These are phyloP conservation scores for Santalum album DNA, from an alignment of 164 flowering plant genomes.

Conservation along the genomic window DNA sequence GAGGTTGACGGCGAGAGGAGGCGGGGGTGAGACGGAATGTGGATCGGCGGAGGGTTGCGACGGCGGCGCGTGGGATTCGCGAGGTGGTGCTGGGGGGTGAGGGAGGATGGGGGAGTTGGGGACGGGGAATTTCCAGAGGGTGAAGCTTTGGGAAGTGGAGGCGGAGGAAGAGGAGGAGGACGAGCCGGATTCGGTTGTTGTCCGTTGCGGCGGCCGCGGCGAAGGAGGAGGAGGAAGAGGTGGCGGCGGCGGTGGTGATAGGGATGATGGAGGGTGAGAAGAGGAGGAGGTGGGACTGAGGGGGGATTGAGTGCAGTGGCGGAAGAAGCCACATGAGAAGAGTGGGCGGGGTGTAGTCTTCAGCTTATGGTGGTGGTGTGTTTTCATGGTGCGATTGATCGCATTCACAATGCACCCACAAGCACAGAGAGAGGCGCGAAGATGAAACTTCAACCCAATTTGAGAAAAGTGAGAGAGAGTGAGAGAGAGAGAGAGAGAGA, in stretches of 20 bases:
- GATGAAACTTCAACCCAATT: too few relatives aligned
- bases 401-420: too few relatives aligned
- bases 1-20: constrained; percentile 16
- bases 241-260: constrained; percentile 8
- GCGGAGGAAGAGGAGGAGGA: constrained; percentile 52
- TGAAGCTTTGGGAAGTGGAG: constrained; percentile 82
- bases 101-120: constrained; percentile 29
- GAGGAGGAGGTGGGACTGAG: constrained; percentile 56
- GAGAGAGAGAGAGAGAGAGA: constrained; percentile 5
- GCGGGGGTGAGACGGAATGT: constrained; percentile 18
- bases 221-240: constrained; percentile 19
- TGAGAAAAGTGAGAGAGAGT: background rate
- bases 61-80: constrained; percentile 7
- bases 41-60: constrained; percentile 5
- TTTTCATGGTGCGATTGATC: constrained; percentile 41
- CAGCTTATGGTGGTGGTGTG: constrained; percentile 49
- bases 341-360: constrained; percentile 53
- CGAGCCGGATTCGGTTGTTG: constrained; percentile 24
- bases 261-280: constrained; percentile 19
- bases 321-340: constrained; percentile 74
- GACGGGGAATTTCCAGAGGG: constrained; percentile 74
- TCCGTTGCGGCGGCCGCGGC: constrained; percentile 9
- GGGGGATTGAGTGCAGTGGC: constrained; percentile 65
- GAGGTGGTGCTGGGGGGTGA: constrained; percentile 14
- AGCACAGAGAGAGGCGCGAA: too few relatives aligned